Conservation (phyloP, 2,329 filamentous ascomycete species). For the Magnaporthales sp. region DNA sequence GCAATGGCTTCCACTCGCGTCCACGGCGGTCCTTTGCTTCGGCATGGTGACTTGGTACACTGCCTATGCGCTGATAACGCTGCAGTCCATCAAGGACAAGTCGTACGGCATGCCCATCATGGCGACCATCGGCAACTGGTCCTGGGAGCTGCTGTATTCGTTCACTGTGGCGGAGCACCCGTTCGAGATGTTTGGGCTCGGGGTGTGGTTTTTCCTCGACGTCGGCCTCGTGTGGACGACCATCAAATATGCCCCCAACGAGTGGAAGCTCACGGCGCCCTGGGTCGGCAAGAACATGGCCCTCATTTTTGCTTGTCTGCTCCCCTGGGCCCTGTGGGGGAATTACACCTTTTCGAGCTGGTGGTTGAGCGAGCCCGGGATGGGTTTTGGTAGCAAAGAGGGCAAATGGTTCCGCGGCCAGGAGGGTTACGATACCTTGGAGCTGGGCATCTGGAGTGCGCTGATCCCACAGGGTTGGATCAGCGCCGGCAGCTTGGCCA, state of each 20-base stretch:
- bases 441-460: constrained; percentile 40
- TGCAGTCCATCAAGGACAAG: constrained; percentile 32
- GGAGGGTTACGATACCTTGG: constrained; percentile 36
- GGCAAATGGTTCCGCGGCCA: constrained; percentile 33
- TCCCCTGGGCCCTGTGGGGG: constrained; percentile 25
- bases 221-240: constrained; percentile 35
- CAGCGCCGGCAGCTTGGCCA: constrained; percentile 30
- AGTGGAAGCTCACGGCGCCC: constrained; percentile 25
- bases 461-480: constrained; percentile 31
- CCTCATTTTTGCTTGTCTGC: constrained; percentile 23
- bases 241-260: constrained; percentile 30
- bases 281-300: constrained; percentile 28
- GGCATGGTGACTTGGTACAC: constrained; percentile 31
- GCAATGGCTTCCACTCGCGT: constrained; percentile 28
- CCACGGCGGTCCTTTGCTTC: constrained; percentile 22
- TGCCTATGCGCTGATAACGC: constrained; percentile 37
- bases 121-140: constrained; percentile 39
- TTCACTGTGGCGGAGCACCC: constrained; percentile 35
- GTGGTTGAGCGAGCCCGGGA: constrained; percentile 35
- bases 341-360: constrained; percentile 35
- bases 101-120: constrained; percentile 41
- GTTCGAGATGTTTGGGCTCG: constrained; percentile 35
- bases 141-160: constrained; percentile 42
- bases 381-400: constrained; percentile 27
- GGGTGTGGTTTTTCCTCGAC: constrained; percentile 41